A percentile compares a stretch with the other conserved stretches of the same genome.
phyloP scores from a whole-genome alignment of 2,329 filamentous ascomycete species.

The Alternaria consortialis region DNA sequence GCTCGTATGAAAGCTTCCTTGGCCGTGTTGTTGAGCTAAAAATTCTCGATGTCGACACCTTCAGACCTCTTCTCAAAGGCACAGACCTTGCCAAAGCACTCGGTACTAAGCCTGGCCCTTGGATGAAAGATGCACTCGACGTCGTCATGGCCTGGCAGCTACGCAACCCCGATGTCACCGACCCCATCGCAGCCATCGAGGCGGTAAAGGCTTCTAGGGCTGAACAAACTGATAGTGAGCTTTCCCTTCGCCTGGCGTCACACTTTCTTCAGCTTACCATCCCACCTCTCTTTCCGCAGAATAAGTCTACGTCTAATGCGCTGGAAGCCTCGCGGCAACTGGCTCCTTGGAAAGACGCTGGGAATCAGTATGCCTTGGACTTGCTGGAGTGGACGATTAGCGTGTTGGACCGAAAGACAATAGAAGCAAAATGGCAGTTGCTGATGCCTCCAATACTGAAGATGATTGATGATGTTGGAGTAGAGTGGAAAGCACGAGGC shows the following conservation, averaged over 20 bases:
- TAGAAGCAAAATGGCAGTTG: slow-evolving; percentile 71
- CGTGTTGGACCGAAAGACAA: slow-evolving; percentile 58
- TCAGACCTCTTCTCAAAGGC: slow-evolving; percentile 72
- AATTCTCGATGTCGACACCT: slow-evolving; percentile 60
- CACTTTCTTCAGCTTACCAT: slow-evolving; percentile 70
- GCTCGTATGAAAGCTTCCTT: slow-evolving; percentile 64
- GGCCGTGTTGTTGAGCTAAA: slow-evolving; percentile 59
- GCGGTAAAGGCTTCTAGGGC: slow-evolving; percentile 53
- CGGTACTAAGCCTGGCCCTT: slow-evolving; percentile 74
- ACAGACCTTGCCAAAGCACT: slow-evolving; percentile 74
- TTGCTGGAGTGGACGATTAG: slow-evolving; percentile 70
- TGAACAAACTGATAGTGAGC: slow-evolving; percentile 62
- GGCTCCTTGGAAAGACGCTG: slow-evolving; percentile 66
- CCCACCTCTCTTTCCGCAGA: slow-evolving; percentile 69
- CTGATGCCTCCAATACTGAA: slow-evolving; percentile 75
- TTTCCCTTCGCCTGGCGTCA: slow-evolving; percentile 59
- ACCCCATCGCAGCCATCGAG: slow-evolving; percentile 60
- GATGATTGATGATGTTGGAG: slow-evolving; percentile 70
- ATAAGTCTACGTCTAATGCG: slow-evolving; percentile 48
- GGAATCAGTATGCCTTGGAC: slow-evolving; percentile 61
- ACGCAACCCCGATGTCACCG: slow-evolving; percentile 73
- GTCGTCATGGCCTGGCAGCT: slow-evolving; percentile 89
- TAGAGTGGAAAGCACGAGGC: slow-evolving; percentile 63
- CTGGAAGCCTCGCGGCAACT: slow-evolving; percentile 66
- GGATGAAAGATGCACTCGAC: slow-evolving; percentile 83